Evolutionary conservation across 2,329 filamentous ascomycete species (phyloP).

Genomic region (Periconia sp.): DNA sequence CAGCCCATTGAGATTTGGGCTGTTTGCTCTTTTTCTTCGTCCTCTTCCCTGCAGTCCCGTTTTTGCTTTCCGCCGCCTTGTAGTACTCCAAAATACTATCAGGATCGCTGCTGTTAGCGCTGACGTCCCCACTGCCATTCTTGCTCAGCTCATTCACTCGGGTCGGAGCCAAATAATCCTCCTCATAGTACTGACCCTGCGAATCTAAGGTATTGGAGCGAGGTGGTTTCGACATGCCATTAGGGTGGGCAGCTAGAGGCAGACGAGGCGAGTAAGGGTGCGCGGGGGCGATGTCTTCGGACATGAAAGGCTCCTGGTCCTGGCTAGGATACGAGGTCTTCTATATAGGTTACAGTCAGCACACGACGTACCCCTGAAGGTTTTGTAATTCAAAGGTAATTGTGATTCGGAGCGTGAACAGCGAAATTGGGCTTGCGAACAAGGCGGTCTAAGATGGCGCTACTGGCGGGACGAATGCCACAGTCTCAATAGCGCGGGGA

Average conservation of each 20-base stretch:
- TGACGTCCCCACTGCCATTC: conserved; percentile 50
- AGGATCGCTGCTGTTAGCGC: conserved; percentile 50
- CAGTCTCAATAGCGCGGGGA: conserved; percentile 28
- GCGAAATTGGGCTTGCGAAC: too few relatives aligned
- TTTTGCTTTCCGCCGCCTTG: conserved; percentile 23
- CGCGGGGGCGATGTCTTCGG: conserved; percentile 35
- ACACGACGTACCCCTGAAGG: too few relatives aligned
- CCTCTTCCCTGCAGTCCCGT: conserved; percentile 10
- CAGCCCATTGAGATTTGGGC: conserved; percentile 23
- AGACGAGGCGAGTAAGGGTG: conserved; percentile 37
- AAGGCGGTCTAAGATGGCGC: conserved; percentile 21
- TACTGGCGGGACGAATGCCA: conserved; percentile 25
- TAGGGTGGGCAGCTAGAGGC: conserved; percentile 42
- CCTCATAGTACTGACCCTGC: conserved; percentile 30
- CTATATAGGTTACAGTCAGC: conserved; percentile 32
- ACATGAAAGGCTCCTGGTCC: conserved; percentile 43
- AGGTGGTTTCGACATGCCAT: conserved; percentile 37
- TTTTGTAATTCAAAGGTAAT: too few relatives aligned
- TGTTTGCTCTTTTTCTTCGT: conserved; percentile 34
- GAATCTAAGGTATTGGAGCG: conserved; percentile 40
- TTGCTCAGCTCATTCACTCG: conserved; percentile 45
- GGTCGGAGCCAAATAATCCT: conserved; percentile 41
- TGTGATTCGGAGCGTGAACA: too few relatives aligned
- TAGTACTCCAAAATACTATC: conserved; percentile 57
- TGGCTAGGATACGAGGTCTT: conserved; percentile 33